Conservation (phyloP, 2,329 filamentous ascomycete genomes). For the Decorospora gaudefroyi region DNA sequence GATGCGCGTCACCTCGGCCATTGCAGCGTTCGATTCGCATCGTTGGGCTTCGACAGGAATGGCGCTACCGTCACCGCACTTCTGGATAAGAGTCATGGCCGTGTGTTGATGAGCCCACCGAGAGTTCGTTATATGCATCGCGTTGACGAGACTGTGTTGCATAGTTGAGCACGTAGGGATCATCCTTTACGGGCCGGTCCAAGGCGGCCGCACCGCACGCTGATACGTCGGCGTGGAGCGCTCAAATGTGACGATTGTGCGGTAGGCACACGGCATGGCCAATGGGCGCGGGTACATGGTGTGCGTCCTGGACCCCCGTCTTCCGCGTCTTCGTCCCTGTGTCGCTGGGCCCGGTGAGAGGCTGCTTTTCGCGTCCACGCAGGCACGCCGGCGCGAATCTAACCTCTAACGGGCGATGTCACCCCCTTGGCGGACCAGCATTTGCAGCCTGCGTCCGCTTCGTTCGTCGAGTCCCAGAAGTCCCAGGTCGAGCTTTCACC, state of each 20-base stretch:
- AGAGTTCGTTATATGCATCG: slow-evolving; percentile 23
- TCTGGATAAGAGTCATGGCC: slow-evolving; percentile 12
- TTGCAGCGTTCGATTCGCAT: slow-evolving; percentile 6
- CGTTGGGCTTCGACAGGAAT: slow-evolving; percentile 11
- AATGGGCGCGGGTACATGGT: slow-evolving; percentile 18
- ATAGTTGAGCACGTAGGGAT: slow-evolving; percentile 16
- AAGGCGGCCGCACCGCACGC: slow-evolving; percentile 22
- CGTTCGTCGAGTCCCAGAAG: slow-evolving; percentile 35
- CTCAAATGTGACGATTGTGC: slow-evolving; percentile 34
- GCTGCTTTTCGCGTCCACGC: slow-evolving; percentile 36
- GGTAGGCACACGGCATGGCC: slow-evolving; percentile 14
- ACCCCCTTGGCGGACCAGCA: slow-evolving; percentile 42
- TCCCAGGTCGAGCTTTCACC: slow-evolving; percentile 33
- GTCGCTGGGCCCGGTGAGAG: slow-evolving; percentile 30
- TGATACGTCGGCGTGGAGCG: slow-evolving; percentile 24
- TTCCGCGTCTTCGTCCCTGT: slow-evolving; percentile 31
- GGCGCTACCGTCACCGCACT: slow-evolving; percentile 28
- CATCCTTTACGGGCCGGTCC: slow-evolving; percentile 35
- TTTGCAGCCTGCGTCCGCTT: slow-evolving; percentile 32
- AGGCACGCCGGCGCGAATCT: slow-evolving; percentile 46
- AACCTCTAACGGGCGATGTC: slow-evolving; percentile 38
- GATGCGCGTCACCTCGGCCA: neutral
- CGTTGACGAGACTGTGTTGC: slow-evolving; percentile 15
- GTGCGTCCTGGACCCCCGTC: slow-evolving; percentile 28
- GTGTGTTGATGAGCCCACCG: slow-evolving; percentile 7